Percentiles rank a stretch among this genome's conserved stretches.
Evolutionary conservation across 225 moss, liverwort and hornwort genomes (phyloP).

Genomic region (Ulota crispa): DNA sequence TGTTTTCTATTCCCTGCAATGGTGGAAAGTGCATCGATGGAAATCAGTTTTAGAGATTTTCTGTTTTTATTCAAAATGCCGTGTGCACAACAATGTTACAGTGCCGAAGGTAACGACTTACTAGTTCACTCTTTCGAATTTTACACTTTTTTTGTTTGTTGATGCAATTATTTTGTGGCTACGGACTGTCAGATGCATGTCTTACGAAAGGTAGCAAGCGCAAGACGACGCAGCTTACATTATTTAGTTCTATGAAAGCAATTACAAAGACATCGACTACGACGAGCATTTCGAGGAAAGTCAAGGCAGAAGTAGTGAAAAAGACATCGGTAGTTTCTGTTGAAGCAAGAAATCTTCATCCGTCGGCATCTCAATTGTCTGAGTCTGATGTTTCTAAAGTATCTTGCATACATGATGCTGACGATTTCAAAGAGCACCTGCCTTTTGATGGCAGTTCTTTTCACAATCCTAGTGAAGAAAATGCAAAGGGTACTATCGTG

Average conservation of each 20-base stretch:
- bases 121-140: not conserved
- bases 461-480: not conserved
- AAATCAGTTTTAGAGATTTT: not conserved
- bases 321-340: conserved; percentile 1
- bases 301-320: conserved; percentile 12
- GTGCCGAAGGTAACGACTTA: not conserved
- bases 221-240: conserved; percentile 87
- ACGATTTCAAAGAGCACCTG: conserved; percentile 20
- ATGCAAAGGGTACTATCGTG: not conserved
- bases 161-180: not conserved
- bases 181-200: conserved; percentile 36
- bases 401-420: conserved; percentile 10
- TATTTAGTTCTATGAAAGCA: conserved; percentile 61
- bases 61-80: not conserved
- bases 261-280: conserved; percentile 28
- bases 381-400: conserved; percentile 9
- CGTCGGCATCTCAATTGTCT: conserved; percentile 18
- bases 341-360: not conserved
- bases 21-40: not conserved
- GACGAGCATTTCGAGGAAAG: conserved; percentile 12
- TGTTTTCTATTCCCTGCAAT: not conserved
- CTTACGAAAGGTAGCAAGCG: conserved; percentile 49
- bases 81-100: not conserved
- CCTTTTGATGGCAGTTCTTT: not conserved
- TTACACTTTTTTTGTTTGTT: not conserved